Conservation (phyloP, 2,329 filamentous ascomycete species). For the Trichoderma sp. region DNA sequence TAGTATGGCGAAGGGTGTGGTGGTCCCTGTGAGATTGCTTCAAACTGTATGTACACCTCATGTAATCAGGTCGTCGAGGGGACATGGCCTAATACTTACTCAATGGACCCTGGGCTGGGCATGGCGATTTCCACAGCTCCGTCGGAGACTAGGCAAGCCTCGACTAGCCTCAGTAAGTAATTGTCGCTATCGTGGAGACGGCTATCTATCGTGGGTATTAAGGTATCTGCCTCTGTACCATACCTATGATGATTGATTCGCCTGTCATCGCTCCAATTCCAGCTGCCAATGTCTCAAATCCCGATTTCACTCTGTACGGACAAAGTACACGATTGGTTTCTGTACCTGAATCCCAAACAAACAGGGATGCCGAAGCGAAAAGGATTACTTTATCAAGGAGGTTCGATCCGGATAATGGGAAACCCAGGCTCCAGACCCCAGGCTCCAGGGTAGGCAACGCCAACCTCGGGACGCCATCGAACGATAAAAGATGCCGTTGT, state of each 20-base stretch:
- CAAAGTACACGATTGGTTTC: background rate
- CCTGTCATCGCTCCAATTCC: background rate
- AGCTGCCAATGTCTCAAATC: background rate
- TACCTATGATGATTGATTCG: background rate
- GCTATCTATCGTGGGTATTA: background rate
- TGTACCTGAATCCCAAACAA: slow-evolving; percentile 2
- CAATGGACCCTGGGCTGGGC: background rate
- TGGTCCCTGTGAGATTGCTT: background rate
- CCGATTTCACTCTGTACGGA: background rate
- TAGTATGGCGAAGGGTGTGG: background rate
- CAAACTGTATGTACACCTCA: background rate
- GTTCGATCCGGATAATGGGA: background rate
- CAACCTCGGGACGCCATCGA: background rate
- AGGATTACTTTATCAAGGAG: background rate
- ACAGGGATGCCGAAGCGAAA: background rate
- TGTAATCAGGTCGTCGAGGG: background rate
- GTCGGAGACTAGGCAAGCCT: background rate
- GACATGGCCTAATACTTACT: background rate
- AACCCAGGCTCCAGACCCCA: background rate
- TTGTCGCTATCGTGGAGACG: background rate
- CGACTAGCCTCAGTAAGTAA: background rate
- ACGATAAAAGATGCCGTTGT: background rate
- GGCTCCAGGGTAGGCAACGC: background rate
- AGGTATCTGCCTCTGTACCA: background rate
- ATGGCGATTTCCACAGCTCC: background rate